Conservation (phyloP, 345 rosid species). For the Theobroma cacao region DNA sequence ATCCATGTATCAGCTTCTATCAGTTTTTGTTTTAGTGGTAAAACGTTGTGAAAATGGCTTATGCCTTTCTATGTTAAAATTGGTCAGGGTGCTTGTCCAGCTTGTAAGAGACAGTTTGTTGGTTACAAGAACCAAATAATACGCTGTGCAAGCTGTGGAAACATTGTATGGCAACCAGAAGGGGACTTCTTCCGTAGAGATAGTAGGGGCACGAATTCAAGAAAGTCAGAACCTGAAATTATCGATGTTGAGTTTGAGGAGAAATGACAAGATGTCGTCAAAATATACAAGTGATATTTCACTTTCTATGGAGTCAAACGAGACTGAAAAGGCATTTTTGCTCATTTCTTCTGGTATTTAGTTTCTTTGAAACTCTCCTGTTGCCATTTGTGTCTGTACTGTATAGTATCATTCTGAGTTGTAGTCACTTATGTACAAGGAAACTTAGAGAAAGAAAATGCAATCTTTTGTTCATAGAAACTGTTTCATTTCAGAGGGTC, state of each 20-base stretch:
- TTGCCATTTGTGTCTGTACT: neutral
- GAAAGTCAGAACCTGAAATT: constrained; percentile 56
- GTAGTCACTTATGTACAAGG: neutral
- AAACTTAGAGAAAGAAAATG: neutral
- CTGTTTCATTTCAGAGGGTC: neutral
- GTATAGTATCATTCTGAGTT: constrained; percentile 4
- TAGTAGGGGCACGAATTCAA: constrained; percentile 28
- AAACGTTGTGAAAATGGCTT: neutral
- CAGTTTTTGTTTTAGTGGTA: neutral
- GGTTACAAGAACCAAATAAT: constrained; percentile 81
- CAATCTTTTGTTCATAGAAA: neutral
- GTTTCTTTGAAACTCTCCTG: neutral
- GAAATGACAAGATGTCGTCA: constrained; percentile 37
- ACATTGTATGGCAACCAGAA: constrained; percentile 91
- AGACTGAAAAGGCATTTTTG: neutral
- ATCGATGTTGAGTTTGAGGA: constrained; percentile 95
- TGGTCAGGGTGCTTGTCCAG: constrained; percentile 85
- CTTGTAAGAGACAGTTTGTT: constrained; percentile 81
- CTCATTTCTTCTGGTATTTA: neutral
- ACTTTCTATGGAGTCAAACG: neutral
- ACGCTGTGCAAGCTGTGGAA: constrained; percentile 75
- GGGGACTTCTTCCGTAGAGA: constrained; percentile 66
- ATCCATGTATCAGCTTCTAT: neutral
- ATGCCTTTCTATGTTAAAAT: neutral
- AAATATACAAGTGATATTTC: neutral